These are phyloP conservation scores for Achlya hypogyna DNA, from an alignment of 352 stramenopile genomes.

Conservation along the genomic window DNA sequence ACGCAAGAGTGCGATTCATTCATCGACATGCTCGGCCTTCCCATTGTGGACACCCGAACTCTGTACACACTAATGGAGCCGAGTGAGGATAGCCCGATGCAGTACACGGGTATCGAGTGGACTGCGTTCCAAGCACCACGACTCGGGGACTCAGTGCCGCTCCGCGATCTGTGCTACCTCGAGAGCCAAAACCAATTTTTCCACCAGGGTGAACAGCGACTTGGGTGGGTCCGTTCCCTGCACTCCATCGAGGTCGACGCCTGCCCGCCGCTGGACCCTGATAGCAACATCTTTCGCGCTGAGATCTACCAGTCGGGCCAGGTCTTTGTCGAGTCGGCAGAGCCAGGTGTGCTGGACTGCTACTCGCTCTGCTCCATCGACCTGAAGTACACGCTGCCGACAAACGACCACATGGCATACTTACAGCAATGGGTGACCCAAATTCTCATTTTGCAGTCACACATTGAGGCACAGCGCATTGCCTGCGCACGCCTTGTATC, in stretches of 20 bases:
- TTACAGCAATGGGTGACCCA: constrained; percentile 12
- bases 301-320: constrained; percentile 69
- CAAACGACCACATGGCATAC: neutral
- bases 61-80: constrained; percentile 67
- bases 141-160: constrained; percentile 46
- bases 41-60: constrained; percentile 48
- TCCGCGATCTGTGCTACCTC: constrained; percentile 77
- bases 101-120: constrained; percentile 79
- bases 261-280: constrained; percentile 46
- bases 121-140: constrained; percentile 54
- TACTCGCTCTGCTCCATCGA: neutral
- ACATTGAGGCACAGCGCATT: neutral
- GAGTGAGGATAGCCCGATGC: constrained; percentile 54
- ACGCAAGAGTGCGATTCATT: neutral
- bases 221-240: constrained; percentile 66
- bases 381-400: neutral
- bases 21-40: constrained; percentile 42
- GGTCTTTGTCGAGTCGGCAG: constrained; percentile 63
- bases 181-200: constrained; percentile 79
- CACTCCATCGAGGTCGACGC: constrained; percentile 72
- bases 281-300: constrained; percentile 52
- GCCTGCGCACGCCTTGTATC: neutral
- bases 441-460: neutral
- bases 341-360: constrained; percentile 38
- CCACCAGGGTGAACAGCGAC: constrained; percentile 50